Base-by-base conservation (phyloP, 805 yeast species). In the Lipomyces sp. region DNA sequence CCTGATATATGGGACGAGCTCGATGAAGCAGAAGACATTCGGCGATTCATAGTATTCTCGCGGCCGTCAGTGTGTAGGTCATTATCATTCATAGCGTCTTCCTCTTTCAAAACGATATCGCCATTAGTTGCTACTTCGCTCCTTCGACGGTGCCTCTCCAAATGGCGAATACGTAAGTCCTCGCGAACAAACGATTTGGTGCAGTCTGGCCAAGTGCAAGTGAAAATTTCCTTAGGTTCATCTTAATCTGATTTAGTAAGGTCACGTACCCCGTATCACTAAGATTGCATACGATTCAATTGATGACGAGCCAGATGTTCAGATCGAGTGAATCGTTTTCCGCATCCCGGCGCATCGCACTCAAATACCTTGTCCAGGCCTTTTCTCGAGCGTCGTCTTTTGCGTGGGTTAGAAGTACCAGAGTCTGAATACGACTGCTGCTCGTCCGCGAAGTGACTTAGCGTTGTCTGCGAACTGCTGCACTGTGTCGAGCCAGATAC, bases 101-200 rank as follows among this genome's bases (percentile, higher is more conserved):
- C 48, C 48, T 42, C 48, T 42, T 42, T 42, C 48, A 42, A 42
- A 42, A n/a, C 29, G n/a, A 42, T n/a, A 24, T 60, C 63, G 29
- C 59, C 29, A 34, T 57, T 33, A 29, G 29, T 42, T n/a, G 48
- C 18, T 24, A n/a, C 48, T 42, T 42, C 48, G 53, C 35, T 50
- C 15, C 69, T 64, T 32, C 70, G 69, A 37, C 73, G 70, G 55
- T 77, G 80, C 2, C 80, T 74, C 60, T 77, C 76, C 18, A 75
- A 33, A 66, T 77, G 80, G 30, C 80, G 70, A 10, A 63, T 64
- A n/a, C 72, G 69, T 37, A 77, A 67, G 58, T 77, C 80, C 50
- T 77, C 78, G 2, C 80, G 71, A 10, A 77, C 80, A 75, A 77
- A 77, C 32, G 73, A 72, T 63, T 73, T 74, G 15, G 67, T 60